A percentile compares a stretch with the other conserved stretches of the same genome.
Conservation (phyloP, 2,329 filamentous ascomycete genomes). For the Knufia petricola region DNA sequence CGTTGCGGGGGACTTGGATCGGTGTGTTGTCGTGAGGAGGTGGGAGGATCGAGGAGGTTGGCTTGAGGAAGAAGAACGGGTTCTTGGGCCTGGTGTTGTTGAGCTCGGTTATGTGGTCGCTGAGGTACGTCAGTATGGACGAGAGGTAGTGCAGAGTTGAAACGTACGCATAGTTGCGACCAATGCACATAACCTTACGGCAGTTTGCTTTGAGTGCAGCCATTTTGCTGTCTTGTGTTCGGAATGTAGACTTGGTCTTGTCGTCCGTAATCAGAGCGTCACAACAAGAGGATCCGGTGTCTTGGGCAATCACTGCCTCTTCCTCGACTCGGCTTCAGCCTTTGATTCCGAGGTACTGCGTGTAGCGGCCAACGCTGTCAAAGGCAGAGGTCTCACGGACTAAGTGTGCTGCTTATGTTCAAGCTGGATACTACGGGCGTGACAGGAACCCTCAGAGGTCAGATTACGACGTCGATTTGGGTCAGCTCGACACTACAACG, state of each 20-base stretch:
- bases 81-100: constrained; percentile 81
- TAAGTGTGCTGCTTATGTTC: too few relatives aligned
- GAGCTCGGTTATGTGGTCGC: constrained; percentile 88
- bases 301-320: constrained; percentile 99
- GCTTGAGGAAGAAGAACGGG: constrained; percentile 99
- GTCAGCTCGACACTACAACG: too few relatives aligned
- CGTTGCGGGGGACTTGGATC: constrained; percentile 70
- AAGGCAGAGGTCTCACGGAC: too few relatives aligned
- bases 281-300: too few relatives aligned
- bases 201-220: constrained; percentile 43
- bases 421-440: too few relatives aligned
- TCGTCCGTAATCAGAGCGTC: too few relatives aligned
- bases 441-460: too few relatives aligned
- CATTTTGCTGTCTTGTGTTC: constrained; percentile 24
- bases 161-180: constrained; percentile 84
- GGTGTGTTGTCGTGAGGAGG: constrained; percentile 58
- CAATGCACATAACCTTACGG: constrained; percentile 81
- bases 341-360: constrained; percentile 43
- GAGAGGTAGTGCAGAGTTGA: constrained; percentile 2
- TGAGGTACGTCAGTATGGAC: constrained; percentile 28
- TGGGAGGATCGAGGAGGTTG: constrained; percentile 71
- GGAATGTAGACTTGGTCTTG: neutral
- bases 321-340: constrained; percentile 85
- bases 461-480: too few relatives aligned
- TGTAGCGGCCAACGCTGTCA: too few relatives aligned